Evolutionary conservation across 2,329 filamentous ascomycete species (phyloP).

Genomic region (Exophiala dermatitidis): DNA sequence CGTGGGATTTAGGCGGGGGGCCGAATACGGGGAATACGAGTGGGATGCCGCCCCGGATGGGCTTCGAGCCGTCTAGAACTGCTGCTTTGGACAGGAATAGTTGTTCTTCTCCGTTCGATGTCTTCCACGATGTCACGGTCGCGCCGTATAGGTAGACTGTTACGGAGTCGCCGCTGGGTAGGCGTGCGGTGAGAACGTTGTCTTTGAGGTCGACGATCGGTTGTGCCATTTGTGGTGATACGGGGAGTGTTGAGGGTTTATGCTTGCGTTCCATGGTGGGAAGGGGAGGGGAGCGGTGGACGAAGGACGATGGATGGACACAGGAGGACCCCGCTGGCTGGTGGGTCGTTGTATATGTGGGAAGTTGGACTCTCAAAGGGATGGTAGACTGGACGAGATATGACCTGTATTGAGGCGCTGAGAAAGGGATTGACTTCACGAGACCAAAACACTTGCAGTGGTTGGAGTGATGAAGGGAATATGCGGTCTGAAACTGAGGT

Average conservation of each 20-base stretch:
- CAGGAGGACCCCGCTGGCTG: too few relatives aligned
- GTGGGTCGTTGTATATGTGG: too few relatives aligned
- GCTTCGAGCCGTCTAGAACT: slow-evolving; percentile 75
- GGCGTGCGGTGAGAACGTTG: slow-evolving; percentile 66
- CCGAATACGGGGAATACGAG: slow-evolving; percentile 57
- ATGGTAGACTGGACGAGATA: too few relatives aligned
- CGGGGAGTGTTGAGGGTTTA: slow-evolving; percentile 69
- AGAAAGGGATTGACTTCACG: too few relatives aligned
- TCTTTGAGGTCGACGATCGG: slow-evolving; percentile 70
- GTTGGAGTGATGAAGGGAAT: too few relatives aligned
- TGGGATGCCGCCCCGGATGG: slow-evolving; percentile 60
- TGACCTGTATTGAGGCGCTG: too few relatives aligned
- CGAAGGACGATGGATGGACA: neutral
- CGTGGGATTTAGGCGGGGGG: slow-evolving; percentile 64
- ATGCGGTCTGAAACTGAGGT: too few relatives aligned
- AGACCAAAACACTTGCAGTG: too few relatives aligned
- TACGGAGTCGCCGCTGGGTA: slow-evolving; percentile 80
- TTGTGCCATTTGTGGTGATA: slow-evolving; percentile 66
- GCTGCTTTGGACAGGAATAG: slow-evolving; percentile 78
- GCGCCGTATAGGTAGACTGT: slow-evolving; percentile 85
- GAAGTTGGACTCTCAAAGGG: too few relatives aligned
- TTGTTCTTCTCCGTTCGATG: slow-evolving; percentile 68
- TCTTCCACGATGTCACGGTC: slow-evolving; percentile 90
- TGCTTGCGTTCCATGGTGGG: slow-evolving; percentile 66
- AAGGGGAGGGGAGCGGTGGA: slow-evolving; percentile 1